These are phyloP conservation scores for Candida glaebosa DNA, from an alignment of 805 yeast species.

Conservation along the genomic window DNA sequence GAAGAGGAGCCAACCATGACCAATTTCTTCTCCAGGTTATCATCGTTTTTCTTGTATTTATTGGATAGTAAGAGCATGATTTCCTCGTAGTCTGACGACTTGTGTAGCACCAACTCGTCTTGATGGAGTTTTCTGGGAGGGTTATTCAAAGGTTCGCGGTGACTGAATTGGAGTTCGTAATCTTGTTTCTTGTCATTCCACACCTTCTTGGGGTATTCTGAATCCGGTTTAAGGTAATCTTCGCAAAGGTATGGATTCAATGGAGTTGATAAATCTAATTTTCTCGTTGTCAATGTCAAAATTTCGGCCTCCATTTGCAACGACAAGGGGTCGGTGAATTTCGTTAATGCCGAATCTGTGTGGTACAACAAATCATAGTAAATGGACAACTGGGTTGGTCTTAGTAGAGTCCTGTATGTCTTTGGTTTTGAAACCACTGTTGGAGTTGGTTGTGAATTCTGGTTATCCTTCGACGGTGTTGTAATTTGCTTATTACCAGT, in stretches of 20 bases:
- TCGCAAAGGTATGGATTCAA: conserved; percentile 59
- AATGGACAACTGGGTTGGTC: conserved; percentile 76
- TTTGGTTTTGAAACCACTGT: conserved; percentile 49
- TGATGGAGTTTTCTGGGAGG: conserved; percentile 37
- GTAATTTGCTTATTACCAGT: conserved; percentile 9
- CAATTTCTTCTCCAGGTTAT: conserved; percentile 35
- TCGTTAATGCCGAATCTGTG: conserved; percentile 69
- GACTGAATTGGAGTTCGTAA: conserved; percentile 24
- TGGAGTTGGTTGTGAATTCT: background rate
- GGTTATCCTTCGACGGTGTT: conserved; percentile 6
- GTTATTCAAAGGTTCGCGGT: conserved; percentile 29
- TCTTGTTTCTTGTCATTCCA: conserved; percentile 36
- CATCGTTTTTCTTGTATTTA: conserved; percentile 37
- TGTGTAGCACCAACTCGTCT: conserved; percentile 51
- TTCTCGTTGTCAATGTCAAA: conserved; percentile 71
- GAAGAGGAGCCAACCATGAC: conserved; percentile 34
- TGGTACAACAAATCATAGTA: conserved; percentile 84
- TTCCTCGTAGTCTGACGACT: conserved; percentile 81
- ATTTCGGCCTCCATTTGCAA: conserved; percentile 87
- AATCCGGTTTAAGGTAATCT: conserved; percentile 46
- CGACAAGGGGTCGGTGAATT: conserved; percentile 76
- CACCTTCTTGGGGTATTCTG: conserved; percentile 44
- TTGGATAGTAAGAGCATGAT: conserved; percentile 59
- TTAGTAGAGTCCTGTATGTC: conserved; percentile 70
- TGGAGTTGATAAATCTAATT: conserved; percentile 71